Percentiles rank a stretch among this genome's conserved stretches.
phyloP scores from a whole-genome alignment of 1,284 basidiomycete species.

The Inonotus hispidus region DNA sequence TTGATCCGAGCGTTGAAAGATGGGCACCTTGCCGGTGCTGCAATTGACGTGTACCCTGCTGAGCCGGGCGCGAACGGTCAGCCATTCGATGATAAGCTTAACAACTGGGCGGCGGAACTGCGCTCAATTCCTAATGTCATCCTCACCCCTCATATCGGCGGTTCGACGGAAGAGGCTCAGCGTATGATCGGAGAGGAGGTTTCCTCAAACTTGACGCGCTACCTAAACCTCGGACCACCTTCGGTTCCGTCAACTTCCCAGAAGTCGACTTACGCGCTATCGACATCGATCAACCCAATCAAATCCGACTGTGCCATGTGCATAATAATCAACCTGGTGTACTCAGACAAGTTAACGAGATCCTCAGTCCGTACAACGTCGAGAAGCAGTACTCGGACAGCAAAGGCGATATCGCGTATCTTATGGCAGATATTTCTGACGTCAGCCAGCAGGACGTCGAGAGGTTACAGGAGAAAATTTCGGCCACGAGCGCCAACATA shows the following conservation, averaged over 20 bases:
- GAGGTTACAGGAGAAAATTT: constrained; percentile 81
- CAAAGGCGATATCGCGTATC: constrained; percentile 90
- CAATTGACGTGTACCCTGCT: constrained; percentile 91
- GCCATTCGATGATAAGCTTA: constrained; percentile 81
- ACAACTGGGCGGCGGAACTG: constrained; percentile 74
- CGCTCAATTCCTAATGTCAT: constrained; percentile 82
- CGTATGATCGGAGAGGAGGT: constrained; percentile 97
- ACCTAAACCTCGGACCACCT: constrained; percentile 90
- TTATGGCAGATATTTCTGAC: constrained; percentile 94
- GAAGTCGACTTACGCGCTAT: constrained; percentile 96
- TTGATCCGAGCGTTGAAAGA: constrained; percentile 79
- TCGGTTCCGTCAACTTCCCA: constrained; percentile 98
- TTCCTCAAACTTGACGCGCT: constrained; percentile 77
- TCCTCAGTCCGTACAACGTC: constrained; percentile 92
- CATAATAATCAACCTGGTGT: constrained; percentile 98
- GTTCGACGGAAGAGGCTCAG: constrained; percentile 98
- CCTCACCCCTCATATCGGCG: constrained; percentile 97
- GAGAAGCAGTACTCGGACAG: constrained; percentile 99
- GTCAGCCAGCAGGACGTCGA: constrained; percentile 83
- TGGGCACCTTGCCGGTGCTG: constrained; percentile 88
- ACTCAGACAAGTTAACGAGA: constrained; percentile 91
- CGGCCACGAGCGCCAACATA: constrained; percentile 79
- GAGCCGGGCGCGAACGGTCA: constrained; percentile 92
- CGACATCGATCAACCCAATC: constrained; percentile 74
- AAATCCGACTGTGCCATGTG: constrained; percentile 92